phyloP scores from a whole-genome alignment of 768 basidiomycete genomes.

The Podaxis rugospora region DNA sequence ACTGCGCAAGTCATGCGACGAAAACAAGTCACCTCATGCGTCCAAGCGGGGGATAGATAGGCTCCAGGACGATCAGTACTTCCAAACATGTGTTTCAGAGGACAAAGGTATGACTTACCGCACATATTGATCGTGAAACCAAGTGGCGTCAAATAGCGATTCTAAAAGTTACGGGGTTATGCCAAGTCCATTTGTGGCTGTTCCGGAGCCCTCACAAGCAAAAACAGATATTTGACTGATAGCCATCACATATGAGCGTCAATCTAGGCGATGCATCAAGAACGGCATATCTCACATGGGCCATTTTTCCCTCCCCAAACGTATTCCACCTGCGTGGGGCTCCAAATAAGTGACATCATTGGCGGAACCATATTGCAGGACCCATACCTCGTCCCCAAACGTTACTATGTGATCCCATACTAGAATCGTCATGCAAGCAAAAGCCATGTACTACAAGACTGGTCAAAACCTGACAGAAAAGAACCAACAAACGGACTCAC shows the following conservation, averaged over 20 bases:
- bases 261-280: background rate
- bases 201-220: slow-evolving; percentile 26
- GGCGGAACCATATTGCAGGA: background rate
- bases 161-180: slow-evolving; percentile 28
- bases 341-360: background rate
- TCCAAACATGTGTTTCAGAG: background rate
- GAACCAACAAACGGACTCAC: background rate
- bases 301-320: slow-evolving; percentile 49
- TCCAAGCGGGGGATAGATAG: slow-evolving; percentile 38
- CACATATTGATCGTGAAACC: slow-evolving; percentile 57
- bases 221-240: slow-evolving; percentile 38
- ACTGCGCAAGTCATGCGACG: background rate
- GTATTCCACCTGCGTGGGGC: slow-evolving; percentile 32
- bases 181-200: too few species aligned
- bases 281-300: slow-evolving; percentile 28
- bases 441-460: slow-evolving; percentile 41
- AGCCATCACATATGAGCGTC: background rate
- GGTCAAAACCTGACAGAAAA: background rate
- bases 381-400: slow-evolving; percentile 34
- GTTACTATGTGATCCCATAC: slow-evolving; percentile 56
- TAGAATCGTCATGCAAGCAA: slow-evolving; percentile 45
- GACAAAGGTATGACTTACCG: slow-evolving; percentile 21
- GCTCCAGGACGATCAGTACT: slow-evolving; percentile 21
- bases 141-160: slow-evolving; percentile 62
- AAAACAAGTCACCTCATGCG: slow-evolving; percentile 23